A percentile compares a stretch with the other conserved stretches of the same genome.
Conservation (phyloP, 2,329 filamentous ascomycete genomes). For the Hypoxylon sp. region DNA sequence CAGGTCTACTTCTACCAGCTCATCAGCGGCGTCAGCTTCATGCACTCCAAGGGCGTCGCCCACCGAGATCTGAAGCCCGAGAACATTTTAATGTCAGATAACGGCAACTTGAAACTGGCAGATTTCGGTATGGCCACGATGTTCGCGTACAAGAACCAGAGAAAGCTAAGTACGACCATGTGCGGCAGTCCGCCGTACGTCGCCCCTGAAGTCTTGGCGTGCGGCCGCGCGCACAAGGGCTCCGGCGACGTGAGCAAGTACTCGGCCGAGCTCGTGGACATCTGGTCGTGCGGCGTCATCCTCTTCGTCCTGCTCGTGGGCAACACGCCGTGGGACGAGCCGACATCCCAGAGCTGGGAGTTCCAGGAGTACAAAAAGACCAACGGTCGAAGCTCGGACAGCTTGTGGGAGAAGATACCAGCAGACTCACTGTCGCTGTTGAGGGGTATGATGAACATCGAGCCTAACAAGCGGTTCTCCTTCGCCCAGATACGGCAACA, state of each 20-base stretch:
- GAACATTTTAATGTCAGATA: constrained; percentile 87
- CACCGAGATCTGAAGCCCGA: constrained; percentile 94
- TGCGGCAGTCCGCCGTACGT: constrained; percentile 98
- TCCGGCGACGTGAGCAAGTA: constrained; percentile 66
- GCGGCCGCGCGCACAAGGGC: constrained; percentile 55
- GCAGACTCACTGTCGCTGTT: constrained; percentile 79
- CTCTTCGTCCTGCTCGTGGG: constrained; percentile 93
- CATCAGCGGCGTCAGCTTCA: constrained; percentile 87
- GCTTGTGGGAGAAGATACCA: constrained; percentile 84
- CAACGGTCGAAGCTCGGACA: constrained; percentile 82
- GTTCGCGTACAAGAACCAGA: constrained; percentile 86
- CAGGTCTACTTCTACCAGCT: constrained; percentile 97
- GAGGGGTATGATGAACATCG: constrained; percentile 90
- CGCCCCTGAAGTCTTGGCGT: constrained; percentile 84
- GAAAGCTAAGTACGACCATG: constrained; percentile 84
- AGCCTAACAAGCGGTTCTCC: constrained; percentile 78
- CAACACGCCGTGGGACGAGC: constrained; percentile 98
- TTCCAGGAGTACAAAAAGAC: constrained; percentile 86
- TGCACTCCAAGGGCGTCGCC: constrained; percentile 94
- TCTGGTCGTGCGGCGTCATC: constrained; percentile 99
- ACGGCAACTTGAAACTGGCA: constrained; percentile 90
- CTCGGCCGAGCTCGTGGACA: constrained; percentile 81
- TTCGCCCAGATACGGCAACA: constrained; percentile 87
- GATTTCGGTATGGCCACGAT: constrained; percentile 96
- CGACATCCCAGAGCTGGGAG: constrained; percentile 85